Conservation (phyloP, 371 early-diverging fungal genomes). For the Mortierella sp. region DNA sequence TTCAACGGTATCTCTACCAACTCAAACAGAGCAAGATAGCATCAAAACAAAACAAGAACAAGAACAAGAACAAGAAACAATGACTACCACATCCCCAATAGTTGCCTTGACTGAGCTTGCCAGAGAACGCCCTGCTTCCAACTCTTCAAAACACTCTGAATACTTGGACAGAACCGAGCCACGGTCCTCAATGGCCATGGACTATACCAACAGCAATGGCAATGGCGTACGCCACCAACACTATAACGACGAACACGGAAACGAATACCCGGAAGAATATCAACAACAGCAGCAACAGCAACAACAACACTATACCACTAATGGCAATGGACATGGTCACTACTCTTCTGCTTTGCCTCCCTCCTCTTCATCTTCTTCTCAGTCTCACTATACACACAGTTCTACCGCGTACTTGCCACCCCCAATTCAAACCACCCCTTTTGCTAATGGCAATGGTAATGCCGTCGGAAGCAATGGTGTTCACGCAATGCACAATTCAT, state of each 20-base stretch:
- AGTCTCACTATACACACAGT: constrained; percentile 26
- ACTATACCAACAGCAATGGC: constrained; percentile 15
- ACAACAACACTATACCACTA: constrained; percentile 11
- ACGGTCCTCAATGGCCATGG: constrained; percentile 25
- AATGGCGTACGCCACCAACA: constrained; percentile 12
- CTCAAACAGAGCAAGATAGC: background rate
- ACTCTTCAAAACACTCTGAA: constrained; percentile 37
- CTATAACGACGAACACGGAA: constrained; percentile 13
- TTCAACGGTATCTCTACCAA: no score
- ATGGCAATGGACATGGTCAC: constrained; percentile 26
- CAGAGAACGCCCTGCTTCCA: constrained; percentile 30
- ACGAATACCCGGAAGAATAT: constrained; percentile 15
- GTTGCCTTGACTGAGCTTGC: constrained; percentile 22
- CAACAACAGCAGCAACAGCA: constrained; percentile 22
- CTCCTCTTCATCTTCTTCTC: background rate
- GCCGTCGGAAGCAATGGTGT: constrained; percentile 18
- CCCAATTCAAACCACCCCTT: constrained; percentile 36
- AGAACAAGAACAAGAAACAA: constrained; percentile 27
- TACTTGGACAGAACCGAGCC: constrained; percentile 32
- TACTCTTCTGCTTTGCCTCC: constrained; percentile 16
- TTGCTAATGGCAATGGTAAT: constrained; percentile 1
- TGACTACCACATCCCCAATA: constrained; percentile 35
- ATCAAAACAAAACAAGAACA: constrained; percentile 13
- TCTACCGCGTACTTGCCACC: constrained; percentile 32
- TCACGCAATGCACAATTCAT: constrained; percentile 27